Evolutionary conservation across 306 rosid species (phyloP), one percentile per base, ranked within the genome.

Genomic region (Dalbergia cultrata): DNA sequence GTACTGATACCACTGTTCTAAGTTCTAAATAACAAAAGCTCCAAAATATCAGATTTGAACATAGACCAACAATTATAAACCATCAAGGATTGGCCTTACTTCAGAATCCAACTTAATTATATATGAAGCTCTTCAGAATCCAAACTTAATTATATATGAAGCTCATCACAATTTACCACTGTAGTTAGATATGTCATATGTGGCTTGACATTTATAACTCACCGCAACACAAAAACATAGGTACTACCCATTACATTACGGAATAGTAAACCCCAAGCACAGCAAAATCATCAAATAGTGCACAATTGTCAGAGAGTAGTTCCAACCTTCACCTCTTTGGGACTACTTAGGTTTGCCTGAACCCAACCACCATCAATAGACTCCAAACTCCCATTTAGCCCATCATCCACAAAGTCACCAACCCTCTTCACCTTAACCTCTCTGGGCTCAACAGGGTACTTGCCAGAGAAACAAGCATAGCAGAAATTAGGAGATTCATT

Each of bases 381-480:
- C 61, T 89, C 98, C 65, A 90, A 87, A 72, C 92, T 91, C 22
- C 99, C 99, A 85, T 57, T 89, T 74, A 95, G 81, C 9, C 99
- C 99, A 90, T 95, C 99, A 71, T 93, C 98, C 17, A 90, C 85
- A 62, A 90, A 95, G 77, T 93, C 97, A 61, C 99, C 99, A 47
- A 92, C 93, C 86, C 92, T 84, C 85, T 95, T 95, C 75, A 93
- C 98, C 67, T 96, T 96, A 10, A 89, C 14, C 52, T 92, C 97
- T 65, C 85, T 89, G 0, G 98, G 99, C 81, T 96, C 98, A 67
- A 95, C 97, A 14, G 99, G 99, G 79, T 93, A 95, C 10, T 89
- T 90, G 50, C 98, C 99, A 14, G 99, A 86, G 82, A 95, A 95
- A 77, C 99, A 96, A 72, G 99, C 98, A 81, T 93, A 90, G 18